Conservation (phyloP, 371 early-diverging fungal genomes). For the Zopfochytrium polystomum region DNA sequence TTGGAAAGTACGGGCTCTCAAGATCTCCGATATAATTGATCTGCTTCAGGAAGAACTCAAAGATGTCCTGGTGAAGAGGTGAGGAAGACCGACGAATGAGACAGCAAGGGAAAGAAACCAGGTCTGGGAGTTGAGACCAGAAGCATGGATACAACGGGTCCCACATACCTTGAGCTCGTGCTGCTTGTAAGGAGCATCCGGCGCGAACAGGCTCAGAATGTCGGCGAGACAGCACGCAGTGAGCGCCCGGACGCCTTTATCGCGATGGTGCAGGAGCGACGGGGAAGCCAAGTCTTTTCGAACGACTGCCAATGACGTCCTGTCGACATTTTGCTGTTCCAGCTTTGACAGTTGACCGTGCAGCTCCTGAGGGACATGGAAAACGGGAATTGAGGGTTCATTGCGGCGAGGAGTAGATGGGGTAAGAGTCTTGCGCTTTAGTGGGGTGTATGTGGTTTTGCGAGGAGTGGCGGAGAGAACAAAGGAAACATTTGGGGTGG, state of each 20-base stretch:
- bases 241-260: slow-evolving; percentile 71
- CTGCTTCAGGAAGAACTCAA: slow-evolving; percentile 74
- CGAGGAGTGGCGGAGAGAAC: neutral
- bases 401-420: neutral
- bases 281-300: slow-evolving; percentile 66
- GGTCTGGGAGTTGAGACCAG: neutral
- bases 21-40: slow-evolving; percentile 61
- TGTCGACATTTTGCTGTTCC: slow-evolving; percentile 67
- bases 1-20: slow-evolving; percentile 59
- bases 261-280: slow-evolving; percentile 69
- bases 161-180: slow-evolving; percentile 63
- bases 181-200: slow-evolving; percentile 81
- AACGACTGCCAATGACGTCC: slow-evolving; percentile 57
- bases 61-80: slow-evolving; percentile 64
- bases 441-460: neutral
- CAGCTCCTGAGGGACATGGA: slow-evolving; percentile 50
- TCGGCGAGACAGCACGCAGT: slow-evolving; percentile 90
- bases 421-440: neutral
- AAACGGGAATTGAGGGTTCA: neutral
- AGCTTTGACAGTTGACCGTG: slow-evolving; percentile 62
- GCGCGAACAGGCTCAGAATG: slow-evolving; percentile 85
- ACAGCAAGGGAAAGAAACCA: slow-evolving; percentile 4
- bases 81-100: neutral
- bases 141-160: neutral
- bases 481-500: neutral